Conservation (phyloP, 495 filamentous ascomycete genomes). For the Penicillium diatomitis region DNA sequence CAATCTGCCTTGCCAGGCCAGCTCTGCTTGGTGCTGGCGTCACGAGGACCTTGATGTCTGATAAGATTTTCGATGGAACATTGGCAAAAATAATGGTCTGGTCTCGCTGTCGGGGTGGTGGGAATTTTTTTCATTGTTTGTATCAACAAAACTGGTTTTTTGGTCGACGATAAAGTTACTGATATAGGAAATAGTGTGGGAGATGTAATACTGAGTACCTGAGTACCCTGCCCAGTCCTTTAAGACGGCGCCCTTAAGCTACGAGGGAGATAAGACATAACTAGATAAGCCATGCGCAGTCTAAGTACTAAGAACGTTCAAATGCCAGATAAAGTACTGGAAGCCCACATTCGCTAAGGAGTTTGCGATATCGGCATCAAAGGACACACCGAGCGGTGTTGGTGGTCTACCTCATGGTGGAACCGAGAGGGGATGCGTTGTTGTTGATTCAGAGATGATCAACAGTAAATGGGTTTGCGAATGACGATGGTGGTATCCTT, state of each 20-base stretch:
- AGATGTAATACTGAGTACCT: constrained; percentile 54
- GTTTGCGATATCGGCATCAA: constrained; percentile 70
- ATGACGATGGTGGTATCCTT: too few species aligned
- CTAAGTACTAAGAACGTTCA: too few species aligned
- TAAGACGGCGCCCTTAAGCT: constrained; percentile 44
- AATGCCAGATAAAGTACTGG: too few species aligned
- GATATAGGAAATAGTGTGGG: constrained; percentile 55
- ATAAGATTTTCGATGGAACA: constrained; percentile 67
- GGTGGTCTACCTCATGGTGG: constrained; percentile 68
- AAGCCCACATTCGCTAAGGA: constrained; percentile 50
- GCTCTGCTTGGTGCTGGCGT: constrained; percentile 69
- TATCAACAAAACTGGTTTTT: constrained; percentile 57
- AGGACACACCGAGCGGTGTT: constrained; percentile 60
- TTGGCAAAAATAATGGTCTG: constrained; percentile 82
- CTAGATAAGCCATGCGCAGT: too few species aligned
- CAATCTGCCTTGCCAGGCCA: constrained; percentile 59
- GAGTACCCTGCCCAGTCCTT: constrained; percentile 54
- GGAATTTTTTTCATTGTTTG: constrained; percentile 64
- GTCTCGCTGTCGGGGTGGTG: constrained; percentile 68
- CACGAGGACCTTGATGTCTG: constrained; percentile 66
- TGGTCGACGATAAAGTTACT: constrained; percentile 57
- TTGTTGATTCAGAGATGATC: constrained; percentile 51
- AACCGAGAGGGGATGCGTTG: constrained; percentile 70
- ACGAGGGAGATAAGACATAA: too few species aligned
- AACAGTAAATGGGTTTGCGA: background rate